Evolutionary conservation across 345 rosid species (phyloP), one percentile per base, ranked within the genome.

Genomic region (Raphanus raphanistrum): DNA sequence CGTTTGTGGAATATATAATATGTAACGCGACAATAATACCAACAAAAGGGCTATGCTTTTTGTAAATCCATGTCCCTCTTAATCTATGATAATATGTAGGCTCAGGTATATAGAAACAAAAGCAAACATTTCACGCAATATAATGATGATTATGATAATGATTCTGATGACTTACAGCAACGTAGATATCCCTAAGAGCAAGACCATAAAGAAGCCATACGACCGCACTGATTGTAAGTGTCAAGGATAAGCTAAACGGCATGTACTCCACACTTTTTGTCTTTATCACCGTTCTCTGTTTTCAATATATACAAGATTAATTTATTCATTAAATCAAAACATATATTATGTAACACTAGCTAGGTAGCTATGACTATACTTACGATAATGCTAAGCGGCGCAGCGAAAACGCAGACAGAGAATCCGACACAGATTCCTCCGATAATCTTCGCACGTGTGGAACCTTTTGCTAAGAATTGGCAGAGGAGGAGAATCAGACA

Each of bases 221-320:
- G 48, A 87, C 75, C 15, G 92, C 92, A 80, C 85, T 88, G 28
- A 87, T 7, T 35, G 87, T 83, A 55, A 88, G 87, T 72, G 84
- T 33, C 63, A 87, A 73, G 11, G 92, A 88, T 76, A 88, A 72
- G 70, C 79, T 77, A 73, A 85, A 80, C 0, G 92, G 90, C 92
- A 87, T 88, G 89, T 83, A 88, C 82, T 88, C 92, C 77, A 88
- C 92, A 45, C 90, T 88, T 75, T 82, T 87, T 13, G 88, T 85
- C 70, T 82, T 75, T 41, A 85, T 81, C 66, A 85, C 86, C 70
- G 79, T 67, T 77, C 86, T 81, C 88, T 85, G 83, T 41, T 28
- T 69, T 62, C n/a, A 9, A 3, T 15, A 65, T 10, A 38, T 9
- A 35, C 17, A 68, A 8, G 2, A 21, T 32, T 29, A 26, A 28